phyloP scores from a whole-genome alignment of 352 stramenopile species.

The Phytophthora sojae region DNA sequence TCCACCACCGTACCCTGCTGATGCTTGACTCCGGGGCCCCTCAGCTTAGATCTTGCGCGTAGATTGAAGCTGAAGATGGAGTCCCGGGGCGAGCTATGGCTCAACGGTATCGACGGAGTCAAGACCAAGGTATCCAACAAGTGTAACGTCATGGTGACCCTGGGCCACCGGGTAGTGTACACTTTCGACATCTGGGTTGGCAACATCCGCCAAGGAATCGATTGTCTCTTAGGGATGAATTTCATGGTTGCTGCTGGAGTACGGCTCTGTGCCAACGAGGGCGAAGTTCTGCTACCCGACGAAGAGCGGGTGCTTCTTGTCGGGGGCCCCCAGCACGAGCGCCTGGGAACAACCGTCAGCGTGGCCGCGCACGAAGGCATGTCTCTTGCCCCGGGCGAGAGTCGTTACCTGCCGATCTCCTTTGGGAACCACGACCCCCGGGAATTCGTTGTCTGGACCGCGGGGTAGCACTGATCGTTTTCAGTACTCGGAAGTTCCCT shows the following conservation, averaged over 20 bases:
- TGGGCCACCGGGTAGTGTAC: constrained; percentile 12
- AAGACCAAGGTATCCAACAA: constrained; percentile 18
- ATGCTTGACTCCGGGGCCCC: constrained; percentile 33
- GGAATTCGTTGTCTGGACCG: background rate
- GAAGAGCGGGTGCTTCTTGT: constrained; percentile 2
- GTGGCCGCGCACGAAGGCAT: background rate
- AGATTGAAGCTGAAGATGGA: constrained; percentile 25
- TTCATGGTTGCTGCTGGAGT: background rate
- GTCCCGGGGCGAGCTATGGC: constrained; percentile 9
- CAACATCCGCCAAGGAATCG: constrained; percentile 20
- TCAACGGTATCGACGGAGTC: constrained; percentile 2
- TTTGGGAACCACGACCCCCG: background rate
- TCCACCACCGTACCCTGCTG: constrained; percentile 14
- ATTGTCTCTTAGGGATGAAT: background rate
- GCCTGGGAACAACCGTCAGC: background rate
- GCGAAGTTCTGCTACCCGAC: background rate
- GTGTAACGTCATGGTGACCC: constrained; percentile 34
- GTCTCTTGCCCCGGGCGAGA: background rate
- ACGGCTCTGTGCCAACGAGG: background rate
- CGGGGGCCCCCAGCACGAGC: background rate
- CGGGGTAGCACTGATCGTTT: background rate
- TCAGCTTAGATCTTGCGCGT: constrained; percentile 39
- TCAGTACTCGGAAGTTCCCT: background rate
- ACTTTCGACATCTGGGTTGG: constrained; percentile 29
- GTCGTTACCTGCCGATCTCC: background rate